Evolutionary conservation across 257 asterid genomes (phyloP).

Genomic region (Parsonsia alboflavescens): DNA sequence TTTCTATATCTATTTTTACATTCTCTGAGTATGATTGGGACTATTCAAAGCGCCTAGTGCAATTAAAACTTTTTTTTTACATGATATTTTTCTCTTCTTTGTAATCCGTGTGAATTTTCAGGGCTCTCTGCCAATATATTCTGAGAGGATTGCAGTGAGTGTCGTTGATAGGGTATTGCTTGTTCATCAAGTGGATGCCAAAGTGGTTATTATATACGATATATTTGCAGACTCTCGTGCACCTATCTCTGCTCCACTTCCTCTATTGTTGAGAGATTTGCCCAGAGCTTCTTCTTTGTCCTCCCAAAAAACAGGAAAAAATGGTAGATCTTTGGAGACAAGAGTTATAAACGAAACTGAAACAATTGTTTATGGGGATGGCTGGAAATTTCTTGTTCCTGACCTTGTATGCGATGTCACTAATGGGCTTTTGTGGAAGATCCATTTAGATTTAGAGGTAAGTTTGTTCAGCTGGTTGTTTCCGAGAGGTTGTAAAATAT

Average conservation of each 20-base stretch:
- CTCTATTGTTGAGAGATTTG: constrained; percentile 68
- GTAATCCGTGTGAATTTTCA: constrained; percentile 27
- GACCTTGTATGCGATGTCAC: constrained; percentile 78
- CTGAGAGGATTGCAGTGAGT: constrained; percentile 64
- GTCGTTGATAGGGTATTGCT: constrained; percentile 84
- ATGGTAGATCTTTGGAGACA: constrained; percentile 38
- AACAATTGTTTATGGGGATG: constrained; percentile 60
- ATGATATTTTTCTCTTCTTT: constrained; percentile 3
- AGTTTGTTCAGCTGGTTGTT: constrained; percentile 26
- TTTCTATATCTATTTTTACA: neutral
- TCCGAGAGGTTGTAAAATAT: constrained; percentile 17
- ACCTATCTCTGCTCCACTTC: constrained; percentile 96
- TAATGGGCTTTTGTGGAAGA: constrained; percentile 74
- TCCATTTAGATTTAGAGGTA: constrained; percentile 85
- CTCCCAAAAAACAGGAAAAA: constrained; percentile 38
- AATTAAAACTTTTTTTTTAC: neutral
- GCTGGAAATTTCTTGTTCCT: constrained; percentile 82
- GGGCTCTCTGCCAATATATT: constrained; percentile 89
- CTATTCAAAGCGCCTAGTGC: neutral
- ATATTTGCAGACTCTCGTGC: constrained; percentile 63
- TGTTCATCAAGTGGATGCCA: constrained; percentile 94
- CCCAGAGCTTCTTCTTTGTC: constrained; percentile 44
- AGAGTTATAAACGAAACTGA: constrained; percentile 38
- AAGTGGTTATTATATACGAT: constrained; percentile 86
- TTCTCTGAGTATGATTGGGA: neutral